phyloP scores from a whole-genome alignment of 805 yeast species.

The Teunomyces kruisii region DNA sequence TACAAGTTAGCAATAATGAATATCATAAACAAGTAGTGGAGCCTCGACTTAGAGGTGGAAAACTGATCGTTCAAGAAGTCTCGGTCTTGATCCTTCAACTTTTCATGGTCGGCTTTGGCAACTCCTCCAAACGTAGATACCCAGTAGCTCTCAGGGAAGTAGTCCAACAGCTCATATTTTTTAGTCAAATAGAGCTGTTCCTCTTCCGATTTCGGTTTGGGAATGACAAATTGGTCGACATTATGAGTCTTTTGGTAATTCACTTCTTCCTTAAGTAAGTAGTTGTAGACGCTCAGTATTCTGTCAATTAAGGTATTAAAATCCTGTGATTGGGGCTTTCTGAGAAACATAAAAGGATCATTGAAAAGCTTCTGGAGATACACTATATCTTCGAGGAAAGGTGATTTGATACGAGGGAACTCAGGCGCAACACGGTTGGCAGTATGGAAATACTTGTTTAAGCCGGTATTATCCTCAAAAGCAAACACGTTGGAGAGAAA shows the following conservation, averaged over 20 bases:
- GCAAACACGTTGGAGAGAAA: slow-evolving; percentile 34
- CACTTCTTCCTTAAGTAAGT: slow-evolving; percentile 31
- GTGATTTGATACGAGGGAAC: slow-evolving; percentile 18
- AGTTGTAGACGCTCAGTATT: slow-evolving; percentile 25
- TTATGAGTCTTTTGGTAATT: slow-evolving; percentile 14
- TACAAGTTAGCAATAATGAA: slow-evolving; percentile 30
- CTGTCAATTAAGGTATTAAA: slow-evolving; percentile 23
- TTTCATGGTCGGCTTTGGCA: slow-evolving; percentile 17
- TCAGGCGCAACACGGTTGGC: slow-evolving; percentile 29
- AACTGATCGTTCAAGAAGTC: slow-evolving; percentile 23
- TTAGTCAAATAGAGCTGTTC: slow-evolving; percentile 15
- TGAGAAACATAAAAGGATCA: slow-evolving; percentile 35
- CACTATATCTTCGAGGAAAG: slow-evolving; percentile 33
- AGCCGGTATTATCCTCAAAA: slow-evolving; percentile 45
- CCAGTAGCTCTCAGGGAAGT: slow-evolving; percentile 40
- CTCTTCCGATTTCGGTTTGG: slow-evolving; percentile 13
- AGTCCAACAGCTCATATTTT: slow-evolving; percentile 20
- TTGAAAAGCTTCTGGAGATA: slow-evolving; percentile 29
- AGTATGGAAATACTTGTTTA: slow-evolving; percentile 37
- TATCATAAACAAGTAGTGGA: slow-evolving; percentile 29
- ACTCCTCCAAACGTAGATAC: slow-evolving; percentile 27
- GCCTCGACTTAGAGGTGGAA: slow-evolving; percentile 26
- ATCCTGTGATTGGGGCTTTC: slow-evolving; percentile 17
- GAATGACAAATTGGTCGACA: slow-evolving; percentile 17
- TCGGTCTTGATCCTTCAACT: slow-evolving; percentile 22